Conservation (phyloP, 805 yeast species). For the Zygoascus tannicola region DNA sequence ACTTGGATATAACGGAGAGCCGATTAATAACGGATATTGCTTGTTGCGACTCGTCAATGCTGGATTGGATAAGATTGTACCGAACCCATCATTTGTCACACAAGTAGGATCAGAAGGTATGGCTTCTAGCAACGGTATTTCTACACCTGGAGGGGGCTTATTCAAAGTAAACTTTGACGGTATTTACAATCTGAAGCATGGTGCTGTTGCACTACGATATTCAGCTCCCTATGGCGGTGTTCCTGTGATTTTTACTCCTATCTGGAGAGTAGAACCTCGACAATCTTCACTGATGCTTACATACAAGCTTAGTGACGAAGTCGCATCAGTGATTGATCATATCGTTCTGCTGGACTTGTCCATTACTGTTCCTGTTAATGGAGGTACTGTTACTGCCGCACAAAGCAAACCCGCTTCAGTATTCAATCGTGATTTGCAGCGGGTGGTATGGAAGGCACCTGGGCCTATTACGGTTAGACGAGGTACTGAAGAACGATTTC, state of each 20-base stretch:
- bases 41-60: constrained; percentile 8
- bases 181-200: constrained; percentile 8
- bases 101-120: constrained; percentile 14
- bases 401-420: constrained; percentile 89
- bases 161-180: constrained; percentile 8
- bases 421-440: constrained; percentile 72
- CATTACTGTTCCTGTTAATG: constrained; percentile 52
- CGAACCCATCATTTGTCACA: constrained; percentile 47
- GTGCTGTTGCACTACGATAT: constrained; percentile 48
- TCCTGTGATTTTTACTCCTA: constrained; percentile 68
- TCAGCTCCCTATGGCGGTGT: constrained; percentile 27
- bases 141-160: constrained; percentile 7
- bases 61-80: constrained; percentile 37
- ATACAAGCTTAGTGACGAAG: constrained; percentile 45
- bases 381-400: constrained; percentile 55
- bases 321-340: constrained; percentile 31
- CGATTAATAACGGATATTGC: constrained; percentile 4
- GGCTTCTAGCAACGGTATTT: constrained; percentile 21
- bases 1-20: constrained; percentile 44
- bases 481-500: constrained; percentile 52
- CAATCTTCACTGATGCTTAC: constrained; percentile 82
- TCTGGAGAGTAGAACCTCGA: constrained; percentile 80
- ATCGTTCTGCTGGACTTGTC: constrained; percentile 46
- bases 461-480: constrained; percentile 30
- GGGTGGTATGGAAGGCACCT: constrained; percentile 75